Conservation (phyloP, 306 rosid species). For the Glycine latifolia region DNA sequence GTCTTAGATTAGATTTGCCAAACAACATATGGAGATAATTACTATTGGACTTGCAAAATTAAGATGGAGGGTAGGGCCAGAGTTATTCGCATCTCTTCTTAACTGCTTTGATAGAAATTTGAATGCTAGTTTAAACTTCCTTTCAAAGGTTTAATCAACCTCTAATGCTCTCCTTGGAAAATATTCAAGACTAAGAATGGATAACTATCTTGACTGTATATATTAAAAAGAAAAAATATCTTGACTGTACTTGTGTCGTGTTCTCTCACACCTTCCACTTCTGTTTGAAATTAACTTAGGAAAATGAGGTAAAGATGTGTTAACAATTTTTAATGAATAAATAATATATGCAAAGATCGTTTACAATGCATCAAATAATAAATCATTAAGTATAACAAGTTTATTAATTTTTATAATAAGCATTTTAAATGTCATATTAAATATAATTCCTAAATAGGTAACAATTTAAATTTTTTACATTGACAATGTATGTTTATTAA, state of each 20-base stretch:
- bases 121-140: constrained; percentile 5
- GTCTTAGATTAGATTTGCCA: neutral
- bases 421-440: neutral
- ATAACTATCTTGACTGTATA: constrained; percentile 12
- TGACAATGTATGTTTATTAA: too few species aligned
- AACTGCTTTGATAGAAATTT: neutral
- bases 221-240: too few species aligned
- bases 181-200: constrained; percentile 8
- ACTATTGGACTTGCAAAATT: neutral
- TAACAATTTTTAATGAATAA: neutral
- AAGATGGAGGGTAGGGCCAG: neutral
- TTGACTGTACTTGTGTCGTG: neutral
- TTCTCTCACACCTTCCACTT: constrained; percentile 11
- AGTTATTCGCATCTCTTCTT: neutral
- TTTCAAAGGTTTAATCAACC: neutral
- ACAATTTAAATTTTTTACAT: too few species aligned
- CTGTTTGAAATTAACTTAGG: neutral
- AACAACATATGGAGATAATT: neutral
- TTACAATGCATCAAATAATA: too few species aligned
- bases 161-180: neutral
- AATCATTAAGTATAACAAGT: neutral
- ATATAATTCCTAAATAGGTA: too few species aligned
- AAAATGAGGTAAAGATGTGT: neutral
- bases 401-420: neutral
- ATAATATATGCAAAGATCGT: too few species aligned